Conservation (phyloP, 169 alveolate genomes). For the Eimeria mitis region DNA sequence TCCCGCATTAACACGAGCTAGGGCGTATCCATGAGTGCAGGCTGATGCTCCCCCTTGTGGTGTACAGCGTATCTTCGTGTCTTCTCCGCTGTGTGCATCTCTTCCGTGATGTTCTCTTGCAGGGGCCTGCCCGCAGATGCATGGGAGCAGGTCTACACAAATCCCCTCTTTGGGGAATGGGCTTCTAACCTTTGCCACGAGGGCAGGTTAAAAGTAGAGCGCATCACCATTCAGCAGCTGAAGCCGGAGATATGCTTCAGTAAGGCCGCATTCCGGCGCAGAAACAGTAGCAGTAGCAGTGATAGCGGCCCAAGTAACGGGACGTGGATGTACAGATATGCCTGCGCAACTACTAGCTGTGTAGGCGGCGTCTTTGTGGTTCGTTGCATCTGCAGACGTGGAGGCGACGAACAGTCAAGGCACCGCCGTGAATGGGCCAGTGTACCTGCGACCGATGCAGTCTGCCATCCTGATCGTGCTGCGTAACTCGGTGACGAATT, state of each 20-base stretch:
- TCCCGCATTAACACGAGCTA: background rate
- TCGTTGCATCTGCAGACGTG: constrained; percentile 38
- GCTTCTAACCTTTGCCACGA: constrained; percentile 49
- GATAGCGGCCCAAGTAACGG: background rate
- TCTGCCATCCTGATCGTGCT: constrained; percentile 69
- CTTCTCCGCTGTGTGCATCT: background rate
- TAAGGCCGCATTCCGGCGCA: background rate
- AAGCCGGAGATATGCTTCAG: constrained; percentile 53
- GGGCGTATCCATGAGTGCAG: background rate
- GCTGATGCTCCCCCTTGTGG: background rate
- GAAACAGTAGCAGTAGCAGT: constrained; percentile 21
- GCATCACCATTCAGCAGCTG: constrained; percentile 55
- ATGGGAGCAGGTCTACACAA: constrained; percentile 44
- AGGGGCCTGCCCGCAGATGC: constrained; percentile 72
- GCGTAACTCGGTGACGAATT: constrained; percentile 67
- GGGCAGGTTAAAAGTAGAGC: constrained; percentile 2
- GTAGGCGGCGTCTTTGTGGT: background rate
- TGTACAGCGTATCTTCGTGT: background rate
- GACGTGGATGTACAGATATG: background rate
- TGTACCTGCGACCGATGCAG: constrained; percentile 75
- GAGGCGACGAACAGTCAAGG: constrained; percentile 61
- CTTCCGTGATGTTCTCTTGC: background rate
- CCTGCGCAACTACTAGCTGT: background rate
- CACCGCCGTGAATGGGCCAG: constrained; percentile 41
- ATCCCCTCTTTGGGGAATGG: constrained; percentile 63